Conservation (phyloP, 108 stramenopile species). For the Seminavis robusta region DNA sequence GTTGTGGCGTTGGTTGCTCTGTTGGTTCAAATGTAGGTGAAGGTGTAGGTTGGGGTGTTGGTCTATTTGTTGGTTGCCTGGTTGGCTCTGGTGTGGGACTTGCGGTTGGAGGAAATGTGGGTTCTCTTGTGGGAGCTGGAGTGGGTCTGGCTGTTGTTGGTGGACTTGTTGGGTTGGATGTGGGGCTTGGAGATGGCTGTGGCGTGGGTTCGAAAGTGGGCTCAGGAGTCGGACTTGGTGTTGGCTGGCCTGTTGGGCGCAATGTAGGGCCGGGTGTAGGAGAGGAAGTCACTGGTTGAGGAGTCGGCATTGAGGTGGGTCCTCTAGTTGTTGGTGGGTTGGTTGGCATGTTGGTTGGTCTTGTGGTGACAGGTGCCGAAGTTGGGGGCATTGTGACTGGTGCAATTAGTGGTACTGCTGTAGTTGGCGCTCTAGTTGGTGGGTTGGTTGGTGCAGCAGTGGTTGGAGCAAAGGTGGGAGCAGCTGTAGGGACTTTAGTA, state of each 20-base stretch:
- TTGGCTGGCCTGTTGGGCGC: not conserved
- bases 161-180: not conserved
- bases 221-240: not conserved
- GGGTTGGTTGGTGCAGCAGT: not conserved
- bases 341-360: not conserved
- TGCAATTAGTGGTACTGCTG: not conserved
- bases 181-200: not conserved
- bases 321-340: not conserved
- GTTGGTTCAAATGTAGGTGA: not conserved
- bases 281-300: not conserved
- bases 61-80: not conserved
- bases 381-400: not conserved
- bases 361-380: not conserved
- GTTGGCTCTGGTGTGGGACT: constrained; percentile 1
- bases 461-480: not conserved
- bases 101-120: too few species aligned
- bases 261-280: not conserved
- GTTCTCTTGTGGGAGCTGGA: not conserved
- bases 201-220: not conserved
- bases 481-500: not conserved
- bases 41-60: not conserved
- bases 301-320: not conserved
- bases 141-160: constrained; percentile 4
- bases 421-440: not conserved
- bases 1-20: not conserved